phyloP scores from a whole-genome alignment of 2,329 filamentous ascomycete genomes.

The Talaromyces pinophilus region DNA sequence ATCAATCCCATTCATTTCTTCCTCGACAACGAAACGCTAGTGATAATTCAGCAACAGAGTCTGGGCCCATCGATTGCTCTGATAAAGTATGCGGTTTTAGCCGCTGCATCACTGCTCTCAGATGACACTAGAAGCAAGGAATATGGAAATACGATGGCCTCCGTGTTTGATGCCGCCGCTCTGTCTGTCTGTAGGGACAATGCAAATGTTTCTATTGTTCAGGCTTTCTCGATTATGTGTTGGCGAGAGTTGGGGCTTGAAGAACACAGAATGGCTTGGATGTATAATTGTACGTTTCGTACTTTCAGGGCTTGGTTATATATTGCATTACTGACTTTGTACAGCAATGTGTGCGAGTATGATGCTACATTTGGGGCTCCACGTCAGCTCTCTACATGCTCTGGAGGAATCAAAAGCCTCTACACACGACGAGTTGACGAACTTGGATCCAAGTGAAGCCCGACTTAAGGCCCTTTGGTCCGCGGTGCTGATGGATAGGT shows the following conservation, averaged over 20 bases:
- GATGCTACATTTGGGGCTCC: not conserved
- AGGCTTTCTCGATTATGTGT: conserved; percentile 10
- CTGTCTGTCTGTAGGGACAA: not conserved
- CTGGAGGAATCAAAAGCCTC: not conserved
- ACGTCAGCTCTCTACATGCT: not conserved
- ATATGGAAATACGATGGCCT: not conserved
- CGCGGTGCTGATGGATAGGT: not conserved
- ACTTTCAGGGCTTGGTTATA: not conserved
- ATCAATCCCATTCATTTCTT: not conserved
- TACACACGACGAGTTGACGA: not conserved
- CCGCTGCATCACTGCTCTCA: conserved; percentile 1
- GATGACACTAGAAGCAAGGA: not conserved
- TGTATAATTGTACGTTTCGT: conserved; percentile 13
- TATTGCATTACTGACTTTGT: not conserved
- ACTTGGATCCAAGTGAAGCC: not conserved
- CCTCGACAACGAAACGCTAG: not conserved
- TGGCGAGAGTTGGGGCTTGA: conserved; percentile 9
- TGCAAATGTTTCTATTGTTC: not conserved
- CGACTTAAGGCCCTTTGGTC: not conserved
- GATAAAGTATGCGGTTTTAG: conserved; percentile 1
- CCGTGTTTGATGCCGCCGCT: not conserved
- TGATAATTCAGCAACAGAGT: not conserved
- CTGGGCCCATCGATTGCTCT: not conserved
- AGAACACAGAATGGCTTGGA: conserved; percentile 15
- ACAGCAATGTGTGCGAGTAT: not conserved